A percentile compares a stretch with the other conserved stretches of the same genome.
phyloP scores from a whole-genome alignment of 1,284 basidiomycete species.

The Volvariella surrecta region DNA sequence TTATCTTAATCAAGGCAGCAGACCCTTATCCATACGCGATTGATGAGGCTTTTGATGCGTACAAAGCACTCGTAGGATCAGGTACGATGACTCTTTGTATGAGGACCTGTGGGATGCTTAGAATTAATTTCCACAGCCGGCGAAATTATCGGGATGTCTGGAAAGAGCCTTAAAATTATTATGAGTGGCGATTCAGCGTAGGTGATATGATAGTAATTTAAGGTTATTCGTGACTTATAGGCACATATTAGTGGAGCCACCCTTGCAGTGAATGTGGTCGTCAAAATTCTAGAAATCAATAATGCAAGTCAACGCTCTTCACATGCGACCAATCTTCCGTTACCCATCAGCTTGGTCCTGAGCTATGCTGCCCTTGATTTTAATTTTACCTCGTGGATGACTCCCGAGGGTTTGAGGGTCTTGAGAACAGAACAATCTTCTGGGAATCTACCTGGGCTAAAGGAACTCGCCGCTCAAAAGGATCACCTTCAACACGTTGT shows the following conservation, averaged over 20 bases:
- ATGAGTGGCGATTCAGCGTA: constrained; percentile 90
- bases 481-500: constrained; percentile 79
- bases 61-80: constrained; percentile 75
- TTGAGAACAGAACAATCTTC: constrained; percentile 78
- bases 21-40: constrained; percentile 94
- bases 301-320: constrained; percentile 27
- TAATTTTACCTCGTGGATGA: constrained; percentile 98
- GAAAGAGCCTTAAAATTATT: constrained; percentile 66
- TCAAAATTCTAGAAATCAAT: constrained; percentile 74
- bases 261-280: constrained; percentile 74
- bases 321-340: constrained; percentile 26
- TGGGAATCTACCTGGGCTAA: constrained; percentile 57
- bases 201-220: constrained; percentile 26
- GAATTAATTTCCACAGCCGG: constrained; percentile 35
- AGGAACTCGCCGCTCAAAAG: constrained; percentile 65
- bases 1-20: constrained; percentile 21
- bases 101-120: constrained; percentile 3
- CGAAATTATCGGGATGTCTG: constrained; percentile 77
- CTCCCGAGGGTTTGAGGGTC: constrained; percentile 76
- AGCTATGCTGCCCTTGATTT: constrained; percentile 86
- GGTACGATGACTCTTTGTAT: constrained; percentile 18
- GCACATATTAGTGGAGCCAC: constrained; percentile 68
- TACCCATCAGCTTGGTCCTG: constrained; percentile 77
- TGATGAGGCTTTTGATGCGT: constrained; percentile 90
- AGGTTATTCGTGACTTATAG: not conserved